Percentiles rank a stretch among this genome's conserved stretches.
These are phyloP conservation scores for Kokia cookei DNA, from an alignment of 441 rosid genomes.

Conservation along the genomic window DNA sequence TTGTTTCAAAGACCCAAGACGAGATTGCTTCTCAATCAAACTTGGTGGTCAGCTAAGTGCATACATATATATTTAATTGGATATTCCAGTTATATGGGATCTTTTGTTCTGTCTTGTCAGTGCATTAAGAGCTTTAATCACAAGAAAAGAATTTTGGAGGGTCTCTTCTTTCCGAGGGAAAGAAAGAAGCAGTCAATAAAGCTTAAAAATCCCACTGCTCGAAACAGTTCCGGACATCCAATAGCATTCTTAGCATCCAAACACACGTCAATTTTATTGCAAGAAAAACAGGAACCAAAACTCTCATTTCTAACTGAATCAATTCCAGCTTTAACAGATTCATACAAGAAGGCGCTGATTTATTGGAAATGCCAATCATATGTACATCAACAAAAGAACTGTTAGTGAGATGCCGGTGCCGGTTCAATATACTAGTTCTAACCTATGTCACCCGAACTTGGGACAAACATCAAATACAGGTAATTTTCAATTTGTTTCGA, in stretches of 20 bases:
- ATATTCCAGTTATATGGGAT: background rate
- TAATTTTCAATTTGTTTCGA: background rate
- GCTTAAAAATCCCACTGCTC: background rate
- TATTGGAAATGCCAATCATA: constrained; percentile 8
- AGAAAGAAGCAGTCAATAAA: background rate
- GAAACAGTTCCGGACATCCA: background rate
- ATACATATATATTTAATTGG: background rate
- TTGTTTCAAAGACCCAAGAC: no score
- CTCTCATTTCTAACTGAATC: background rate
- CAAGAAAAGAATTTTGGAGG: background rate
- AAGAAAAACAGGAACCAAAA: background rate
- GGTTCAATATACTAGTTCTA: background rate
- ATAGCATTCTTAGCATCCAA: background rate
- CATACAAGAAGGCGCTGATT: background rate
- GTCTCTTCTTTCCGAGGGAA: background rate
- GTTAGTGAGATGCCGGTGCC: constrained; percentile 10
- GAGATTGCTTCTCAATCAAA: background rate
- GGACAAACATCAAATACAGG: background rate
- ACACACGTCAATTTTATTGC: background rate
- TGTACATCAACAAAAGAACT: constrained; percentile 30
- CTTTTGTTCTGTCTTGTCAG: background rate
- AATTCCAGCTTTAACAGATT: background rate
- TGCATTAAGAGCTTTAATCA: background rate
- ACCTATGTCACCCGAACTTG: background rate
- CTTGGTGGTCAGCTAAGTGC: background rate